These are phyloP conservation scores for Pelargonium nanum DNA, from an alignment of 345 rosid species.

Conservation along the genomic window DNA sequence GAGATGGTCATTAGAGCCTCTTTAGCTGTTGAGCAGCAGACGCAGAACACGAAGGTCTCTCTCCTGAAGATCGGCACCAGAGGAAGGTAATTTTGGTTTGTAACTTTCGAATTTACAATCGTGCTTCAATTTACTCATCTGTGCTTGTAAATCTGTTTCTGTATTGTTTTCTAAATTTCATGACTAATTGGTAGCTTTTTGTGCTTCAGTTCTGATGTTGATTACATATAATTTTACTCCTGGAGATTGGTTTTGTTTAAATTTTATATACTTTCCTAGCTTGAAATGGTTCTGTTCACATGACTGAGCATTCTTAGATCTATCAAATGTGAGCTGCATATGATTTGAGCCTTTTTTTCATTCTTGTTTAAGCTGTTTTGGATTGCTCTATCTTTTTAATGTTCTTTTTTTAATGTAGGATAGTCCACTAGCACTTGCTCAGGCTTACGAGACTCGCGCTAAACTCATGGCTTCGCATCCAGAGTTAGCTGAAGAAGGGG, in stretches of 20 bases:
- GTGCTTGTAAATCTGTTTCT: neutral
- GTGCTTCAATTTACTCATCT: neutral
- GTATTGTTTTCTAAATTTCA: neutral
- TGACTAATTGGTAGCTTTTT: neutral
- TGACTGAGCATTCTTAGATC: no score
- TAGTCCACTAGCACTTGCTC: slow-evolving; percentile 98
- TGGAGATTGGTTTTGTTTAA: no score
- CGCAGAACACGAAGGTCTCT: slow-evolving; percentile 51
- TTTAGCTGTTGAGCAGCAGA: slow-evolving; percentile 49
- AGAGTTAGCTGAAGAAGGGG: slow-evolving; percentile 81
- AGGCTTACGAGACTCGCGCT: slow-evolving; percentile 78
- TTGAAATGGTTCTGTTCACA: neutral
- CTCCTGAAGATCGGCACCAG: slow-evolving; percentile 81
- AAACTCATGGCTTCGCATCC: slow-evolving; percentile 68
- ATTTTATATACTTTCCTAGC: no score
- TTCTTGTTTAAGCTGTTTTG: neutral
- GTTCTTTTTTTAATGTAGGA: slow-evolving; percentile 15
- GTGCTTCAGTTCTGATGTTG: neutral
- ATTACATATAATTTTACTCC: no score
- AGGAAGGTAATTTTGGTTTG: slow-evolving; percentile 78
- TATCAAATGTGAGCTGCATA: neutral
- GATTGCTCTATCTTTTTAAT: neutral
- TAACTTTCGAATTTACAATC: neutral
- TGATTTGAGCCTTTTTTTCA: neutral
- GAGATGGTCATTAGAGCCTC: slow-evolving; percentile 43